These are phyloP conservation scores for Ormosia semicastrata DNA, from an alignment of 306 rosid species.

Conservation along the genomic window DNA sequence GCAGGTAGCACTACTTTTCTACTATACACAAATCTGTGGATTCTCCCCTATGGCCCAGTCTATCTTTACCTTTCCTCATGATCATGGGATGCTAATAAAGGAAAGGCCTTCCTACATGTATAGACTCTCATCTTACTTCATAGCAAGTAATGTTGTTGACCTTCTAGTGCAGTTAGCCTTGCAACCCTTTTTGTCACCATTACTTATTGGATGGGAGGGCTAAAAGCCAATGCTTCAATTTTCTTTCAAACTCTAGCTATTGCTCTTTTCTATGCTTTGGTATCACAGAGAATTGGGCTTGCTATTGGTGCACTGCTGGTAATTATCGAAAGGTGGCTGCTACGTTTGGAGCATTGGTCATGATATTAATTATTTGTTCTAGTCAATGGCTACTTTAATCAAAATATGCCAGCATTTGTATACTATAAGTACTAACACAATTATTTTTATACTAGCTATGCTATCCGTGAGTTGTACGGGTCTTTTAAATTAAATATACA, in stretches of 20 bases:
- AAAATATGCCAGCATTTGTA: constrained; percentile 30
- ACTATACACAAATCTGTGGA: constrained; percentile 26
- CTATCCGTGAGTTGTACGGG: no score
- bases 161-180: constrained; percentile 42
- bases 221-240: constrained; percentile 27
- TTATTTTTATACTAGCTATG: no score
- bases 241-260: constrained; percentile 25
- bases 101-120: constrained; percentile 39
- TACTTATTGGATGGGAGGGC: constrained; percentile 59
- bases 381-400: constrained; percentile 27
- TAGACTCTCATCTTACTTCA: constrained; percentile 32
- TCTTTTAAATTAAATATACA: no score
- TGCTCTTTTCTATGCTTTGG: constrained; percentile 26
- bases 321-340: constrained; percentile 12
- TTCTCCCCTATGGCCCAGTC: constrained; percentile 17
- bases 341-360: constrained; percentile 13
- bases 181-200: constrained; percentile 34
- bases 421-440: neutral
- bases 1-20: constrained; percentile 32
- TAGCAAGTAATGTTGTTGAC: constrained; percentile 28
- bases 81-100: constrained; percentile 22
- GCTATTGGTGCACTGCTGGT: constrained; percentile 32
- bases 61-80: constrained; percentile 6
- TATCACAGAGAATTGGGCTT: constrained; percentile 28
- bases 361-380: constrained; percentile 22